phyloP scores from a whole-genome alignment of 805 yeast genomes.

The Cyberlindnera subsufficiens region DNA sequence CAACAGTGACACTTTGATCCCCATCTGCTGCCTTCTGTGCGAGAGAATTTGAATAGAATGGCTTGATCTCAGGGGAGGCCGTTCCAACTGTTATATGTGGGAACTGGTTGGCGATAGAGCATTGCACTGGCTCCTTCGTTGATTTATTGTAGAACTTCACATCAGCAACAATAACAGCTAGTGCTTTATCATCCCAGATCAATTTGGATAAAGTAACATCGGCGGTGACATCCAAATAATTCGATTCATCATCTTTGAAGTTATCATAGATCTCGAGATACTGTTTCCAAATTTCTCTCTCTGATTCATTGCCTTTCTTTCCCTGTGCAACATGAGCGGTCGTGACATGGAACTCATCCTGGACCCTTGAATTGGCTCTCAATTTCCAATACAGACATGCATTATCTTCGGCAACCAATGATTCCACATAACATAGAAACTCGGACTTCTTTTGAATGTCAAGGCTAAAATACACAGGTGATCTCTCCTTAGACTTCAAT shows the following conservation, averaged over 20 bases:
- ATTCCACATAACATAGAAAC: neutral
- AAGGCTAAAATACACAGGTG: slow-evolving; percentile 44
- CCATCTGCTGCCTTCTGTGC: slow-evolving; percentile 18
- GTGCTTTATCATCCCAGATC: slow-evolving; percentile 44
- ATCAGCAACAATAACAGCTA: slow-evolving; percentile 47
- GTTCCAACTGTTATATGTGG: slow-evolving; percentile 79
- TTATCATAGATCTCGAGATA: slow-evolving; percentile 12
- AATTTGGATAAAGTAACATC: slow-evolving; percentile 37
- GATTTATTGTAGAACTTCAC: slow-evolving; percentile 6
- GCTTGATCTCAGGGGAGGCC: slow-evolving; percentile 33
- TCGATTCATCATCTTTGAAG: neutral
- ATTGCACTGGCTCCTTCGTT: slow-evolving; percentile 6
- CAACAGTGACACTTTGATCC: slow-evolving; percentile 4
- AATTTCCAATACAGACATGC: slow-evolving; percentile 15
- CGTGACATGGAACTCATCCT: slow-evolving; percentile 61
- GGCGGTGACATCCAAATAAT: slow-evolving; percentile 21
- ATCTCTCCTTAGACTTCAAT: slow-evolving; percentile 9
- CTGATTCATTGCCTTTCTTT: slow-evolving; percentile 23
- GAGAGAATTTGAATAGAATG: slow-evolving; percentile 47
- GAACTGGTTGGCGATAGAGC: slow-evolving; percentile 33
- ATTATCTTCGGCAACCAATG: neutral
- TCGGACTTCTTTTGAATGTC: slow-evolving; percentile 22
- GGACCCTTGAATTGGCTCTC: slow-evolving; percentile 33
- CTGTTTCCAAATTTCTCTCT: slow-evolving; percentile 24
- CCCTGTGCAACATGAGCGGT: slow-evolving; percentile 41